Evolutionary conservation across 2,329 filamentous ascomycete genomes (phyloP).

Genomic region (Penicillium carneum): DNA sequence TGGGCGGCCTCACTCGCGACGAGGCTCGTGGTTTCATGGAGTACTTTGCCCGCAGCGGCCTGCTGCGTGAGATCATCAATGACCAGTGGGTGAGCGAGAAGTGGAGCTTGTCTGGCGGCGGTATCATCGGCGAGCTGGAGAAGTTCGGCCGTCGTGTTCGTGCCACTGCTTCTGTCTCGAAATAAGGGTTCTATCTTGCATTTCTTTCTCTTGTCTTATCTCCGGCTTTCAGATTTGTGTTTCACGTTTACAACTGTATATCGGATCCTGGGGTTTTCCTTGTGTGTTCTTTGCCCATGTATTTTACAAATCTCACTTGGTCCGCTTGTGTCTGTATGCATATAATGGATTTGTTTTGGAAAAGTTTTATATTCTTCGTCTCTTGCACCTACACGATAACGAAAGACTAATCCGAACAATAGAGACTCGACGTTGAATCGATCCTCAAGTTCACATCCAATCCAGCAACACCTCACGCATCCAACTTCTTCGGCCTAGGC

Average conservation of each 20-base stretch:
- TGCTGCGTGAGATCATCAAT: conserved; percentile 74
- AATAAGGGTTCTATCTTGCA: conserved; percentile 24
- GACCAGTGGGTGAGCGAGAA: conserved; percentile 77
- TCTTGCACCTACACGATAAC: not conserved
- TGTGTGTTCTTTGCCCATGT: conserved; percentile 38
- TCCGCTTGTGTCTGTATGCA: conserved; percentile 43
- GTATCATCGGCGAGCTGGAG: conserved; percentile 86
- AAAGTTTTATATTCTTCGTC: not conserved
- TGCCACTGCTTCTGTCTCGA: conserved; percentile 20
- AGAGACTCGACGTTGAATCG: not conserved
- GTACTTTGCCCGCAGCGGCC: conserved; percentile 88
- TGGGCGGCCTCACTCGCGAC: conserved; percentile 73
- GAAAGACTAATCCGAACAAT: not conserved
- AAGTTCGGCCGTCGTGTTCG: conserved; percentile 58
- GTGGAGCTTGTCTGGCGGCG: conserved; percentile 82
- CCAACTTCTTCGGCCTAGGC: conserved; percentile 19
- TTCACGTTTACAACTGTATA: conserved; percentile 34
- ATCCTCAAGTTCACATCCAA: not conserved
- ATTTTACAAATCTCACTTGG: conserved; percentile 42
- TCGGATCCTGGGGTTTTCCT: conserved; percentile 33
- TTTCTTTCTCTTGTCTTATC: conserved; percentile 22
- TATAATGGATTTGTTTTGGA: conserved; percentile 41
- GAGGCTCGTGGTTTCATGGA: conserved; percentile 85
- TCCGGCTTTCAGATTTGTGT: conserved; percentile 8
- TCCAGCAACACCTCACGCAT: conserved; percentile 6